Evolutionary conservation across 2,329 filamentous ascomycete species (phyloP).

Genomic region (Helminthosporium solani): DNA sequence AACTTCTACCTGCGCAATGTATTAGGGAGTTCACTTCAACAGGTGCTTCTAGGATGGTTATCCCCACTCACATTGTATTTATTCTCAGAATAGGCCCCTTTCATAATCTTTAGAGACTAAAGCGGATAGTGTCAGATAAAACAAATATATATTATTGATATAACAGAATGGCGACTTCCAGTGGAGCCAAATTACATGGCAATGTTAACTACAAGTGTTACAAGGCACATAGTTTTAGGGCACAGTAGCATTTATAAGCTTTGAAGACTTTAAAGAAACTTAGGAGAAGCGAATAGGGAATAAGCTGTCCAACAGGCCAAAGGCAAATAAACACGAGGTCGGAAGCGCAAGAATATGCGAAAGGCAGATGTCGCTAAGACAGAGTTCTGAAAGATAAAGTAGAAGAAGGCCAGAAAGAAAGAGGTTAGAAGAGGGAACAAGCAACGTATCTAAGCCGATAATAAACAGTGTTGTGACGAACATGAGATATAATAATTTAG

Average conservation of each 20-base stretch:
- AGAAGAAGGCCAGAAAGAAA: constrained; percentile 1
- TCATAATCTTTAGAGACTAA: neutral
- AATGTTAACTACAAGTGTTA: neutral
- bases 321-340: constrained; percentile 1
- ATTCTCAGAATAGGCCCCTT: neutral
- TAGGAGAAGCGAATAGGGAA: neutral
- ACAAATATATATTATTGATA: neutral
- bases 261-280: neutral
- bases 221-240: neutral
- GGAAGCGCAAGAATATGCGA: constrained; percentile 1
- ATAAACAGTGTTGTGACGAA: neutral
- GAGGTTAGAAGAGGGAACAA: constrained; percentile 1
- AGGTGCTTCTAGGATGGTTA: neutral
- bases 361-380: constrained; percentile 1
- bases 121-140: neutral
- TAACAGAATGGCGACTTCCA: neutral
- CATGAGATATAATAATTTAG: neutral
- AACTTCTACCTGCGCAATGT: constrained; percentile 1
- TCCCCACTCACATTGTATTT: constrained; percentile 1
- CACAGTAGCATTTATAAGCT: neutral
- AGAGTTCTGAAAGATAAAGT: neutral
- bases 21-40: constrained; percentile 1
- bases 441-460: neutral
- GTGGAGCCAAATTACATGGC: constrained; percentile 1
- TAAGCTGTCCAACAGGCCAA: neutral